These are phyloP conservation scores for Zostera marina DNA, from an alignment of 116 monocot genomes.

Conservation along the genomic window DNA sequence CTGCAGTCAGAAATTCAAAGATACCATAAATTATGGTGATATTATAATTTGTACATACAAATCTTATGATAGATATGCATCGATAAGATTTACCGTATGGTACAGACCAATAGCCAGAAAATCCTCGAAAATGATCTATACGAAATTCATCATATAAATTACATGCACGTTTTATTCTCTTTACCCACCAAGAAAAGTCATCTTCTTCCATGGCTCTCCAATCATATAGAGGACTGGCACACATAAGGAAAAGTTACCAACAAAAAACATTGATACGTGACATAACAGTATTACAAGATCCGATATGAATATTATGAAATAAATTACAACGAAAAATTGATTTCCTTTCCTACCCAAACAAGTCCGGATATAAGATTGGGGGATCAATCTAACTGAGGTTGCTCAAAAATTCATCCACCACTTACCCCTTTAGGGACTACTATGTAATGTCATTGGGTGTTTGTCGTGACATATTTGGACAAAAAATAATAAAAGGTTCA, in stretches of 20 bases:
- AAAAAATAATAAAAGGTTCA: too few relatives aligned
- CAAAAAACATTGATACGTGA: neutral
- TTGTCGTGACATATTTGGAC: too few relatives aligned
- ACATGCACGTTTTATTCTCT: slow-evolving; percentile 41
- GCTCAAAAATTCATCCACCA: too few relatives aligned
- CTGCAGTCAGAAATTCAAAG: slow-evolving; percentile 28
- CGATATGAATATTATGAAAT: too few relatives aligned
- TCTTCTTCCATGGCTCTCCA: slow-evolving; percentile 85
- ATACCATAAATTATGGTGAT: neutral
- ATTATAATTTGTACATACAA: neutral
- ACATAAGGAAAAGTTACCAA: neutral
- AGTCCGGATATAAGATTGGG: too few relatives aligned
- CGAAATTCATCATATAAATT: slow-evolving; percentile 91
- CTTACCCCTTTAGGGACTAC: too few relatives aligned
- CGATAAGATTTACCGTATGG: slow-evolving; percentile 33
- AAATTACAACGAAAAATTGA: too few relatives aligned
- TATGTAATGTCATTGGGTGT: too few relatives aligned
- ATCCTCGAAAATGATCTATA: slow-evolving; percentile 92
- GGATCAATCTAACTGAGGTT: too few relatives aligned
- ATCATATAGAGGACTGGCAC: slow-evolving; percentile 77
- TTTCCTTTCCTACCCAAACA: too few relatives aligned
- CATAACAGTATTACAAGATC: neutral
- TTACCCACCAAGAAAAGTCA: slow-evolving; percentile 86
- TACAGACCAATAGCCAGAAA: slow-evolving; percentile 90
- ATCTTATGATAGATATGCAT: neutral